Base-by-base conservation (phyloP, 805 yeast species). In the Spathaspora sp. region DNA sequence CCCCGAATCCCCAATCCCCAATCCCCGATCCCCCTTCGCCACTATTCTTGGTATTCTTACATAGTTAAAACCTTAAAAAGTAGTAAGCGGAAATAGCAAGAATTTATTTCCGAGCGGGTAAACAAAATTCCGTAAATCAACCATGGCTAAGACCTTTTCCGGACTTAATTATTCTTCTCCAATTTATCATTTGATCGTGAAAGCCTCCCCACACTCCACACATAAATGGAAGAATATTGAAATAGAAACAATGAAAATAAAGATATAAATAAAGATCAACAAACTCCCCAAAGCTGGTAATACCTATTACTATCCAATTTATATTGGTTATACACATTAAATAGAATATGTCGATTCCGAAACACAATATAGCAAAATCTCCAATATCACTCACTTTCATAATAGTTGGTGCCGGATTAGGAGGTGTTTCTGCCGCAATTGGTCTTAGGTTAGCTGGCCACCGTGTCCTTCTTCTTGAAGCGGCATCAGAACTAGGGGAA, bases 351-450 rank as follows among this genome's bases (percentile, higher is more conserved):
- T 26, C 40, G 6, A 44, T 48, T 48, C 50, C 50, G 3, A 42
- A 42, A 23, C 50, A 48, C 23, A 26, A 44, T 12, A 54, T 55
- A 38, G 45, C 44, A 20, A 39, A 51, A 48, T 44, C 57, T 4
- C 46, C 54, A 31, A 42, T 54, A 3, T 14, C 54, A 19, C 56
- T 59, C 17, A 51, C 55, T 10, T 51, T 66, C 35, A 48, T 64
- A 23, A 47, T 64, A 29, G 67, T 64, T 20, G 69, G 69, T 28
- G 69, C 67, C 16, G 69, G 69, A 12, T 52, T 65, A 28, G 69
- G 70, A 20, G 69, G 69, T 17, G 52, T 65, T 12, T 55, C 68
- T 16, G 67, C 69, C 6, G 64, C 64, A 28, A 59, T 65, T 32
- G 67, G 61, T 8, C 52, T 65, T 46, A 51, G 50, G 11, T 31